Percentiles rank a stretch among this genome's conserved stretches.
phyloP scores from a whole-genome alignment of 176 grass and related monocot genomes.

The Pontederia crassipes region DNA sequence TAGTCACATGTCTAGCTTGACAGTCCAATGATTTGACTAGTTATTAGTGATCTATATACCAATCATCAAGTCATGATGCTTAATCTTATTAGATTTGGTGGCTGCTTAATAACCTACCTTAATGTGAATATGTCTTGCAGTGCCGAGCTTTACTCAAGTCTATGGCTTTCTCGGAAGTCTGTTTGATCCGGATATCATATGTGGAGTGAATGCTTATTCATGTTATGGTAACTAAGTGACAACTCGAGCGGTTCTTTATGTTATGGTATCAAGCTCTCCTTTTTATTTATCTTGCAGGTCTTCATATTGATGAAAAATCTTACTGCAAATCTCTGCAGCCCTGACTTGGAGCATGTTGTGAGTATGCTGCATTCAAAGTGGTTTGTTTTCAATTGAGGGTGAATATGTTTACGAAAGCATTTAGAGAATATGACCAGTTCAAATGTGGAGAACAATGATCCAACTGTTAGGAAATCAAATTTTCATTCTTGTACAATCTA shows the following conservation, averaged over 20 bases:
- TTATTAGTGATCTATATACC: too few species aligned
- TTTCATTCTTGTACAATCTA: too few species aligned
- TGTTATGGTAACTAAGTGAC: not conserved
- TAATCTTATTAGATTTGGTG: too few species aligned
- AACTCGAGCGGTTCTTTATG: not conserved
- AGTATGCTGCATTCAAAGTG: constrained; percentile 11
- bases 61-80: too few species aligned
- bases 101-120: too few species aligned
- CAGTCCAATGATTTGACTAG: too few species aligned
- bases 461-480: too few species aligned
- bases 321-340: constrained; percentile 40
- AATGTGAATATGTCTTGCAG: not conserved
- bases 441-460: too few species aligned
- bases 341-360: constrained; percentile 51
- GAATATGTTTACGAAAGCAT: too few species aligned
- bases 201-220: not conserved
- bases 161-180: constrained; percentile 77
- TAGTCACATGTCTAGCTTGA: too few species aligned
- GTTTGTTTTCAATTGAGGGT: too few species aligned
- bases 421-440: too few species aligned
- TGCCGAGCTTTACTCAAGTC: constrained; percentile 48
- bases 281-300: constrained; percentile 29
- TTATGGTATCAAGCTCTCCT: not conserved
- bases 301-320: constrained; percentile 56
- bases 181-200: constrained; percentile 48